These are phyloP conservation scores for Salinomyces thailandicus DNA, from an alignment of 2,329 filamentous ascomycete species.

Conservation along the genomic window DNA sequence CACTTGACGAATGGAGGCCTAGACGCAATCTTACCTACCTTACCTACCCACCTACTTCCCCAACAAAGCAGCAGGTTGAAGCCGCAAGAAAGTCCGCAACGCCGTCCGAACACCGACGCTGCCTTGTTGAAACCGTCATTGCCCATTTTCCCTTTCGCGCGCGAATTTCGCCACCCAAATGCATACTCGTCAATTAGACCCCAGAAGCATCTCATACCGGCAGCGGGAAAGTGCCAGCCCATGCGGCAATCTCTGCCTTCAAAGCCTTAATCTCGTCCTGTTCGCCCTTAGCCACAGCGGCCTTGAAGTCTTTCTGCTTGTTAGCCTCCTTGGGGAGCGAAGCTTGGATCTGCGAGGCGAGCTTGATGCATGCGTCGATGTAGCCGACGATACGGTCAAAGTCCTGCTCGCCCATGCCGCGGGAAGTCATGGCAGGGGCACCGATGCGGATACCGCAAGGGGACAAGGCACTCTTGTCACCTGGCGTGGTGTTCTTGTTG, in stretches of 20 bases:
- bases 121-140: background rate
- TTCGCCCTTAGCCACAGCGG: slow-evolving; percentile 69
- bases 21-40: too few species aligned
- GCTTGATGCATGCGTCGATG: slow-evolving; percentile 80
- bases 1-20: too few species aligned
- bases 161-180: background rate
- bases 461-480: slow-evolving; percentile 92
- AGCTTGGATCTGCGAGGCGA: slow-evolving; percentile 79
- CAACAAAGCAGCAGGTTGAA: slow-evolving; percentile 3
- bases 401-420: slow-evolving; percentile 85
- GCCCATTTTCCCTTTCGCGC: background rate
- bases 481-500: slow-evolving; percentile 99
- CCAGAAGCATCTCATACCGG: slow-evolving; percentile 48
- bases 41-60: too few species aligned
- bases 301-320: slow-evolving; percentile 99
- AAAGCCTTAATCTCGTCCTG: slow-evolving; percentile 63
- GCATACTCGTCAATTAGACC: background rate
- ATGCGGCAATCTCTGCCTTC: slow-evolving; percentile 78
- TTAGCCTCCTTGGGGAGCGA: slow-evolving; percentile 90
- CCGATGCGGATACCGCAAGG: slow-evolving; percentile 93
- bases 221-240: slow-evolving; percentile 85
- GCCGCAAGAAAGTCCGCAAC: background rate
- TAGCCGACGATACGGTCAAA: slow-evolving; percentile 84
- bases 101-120: slow-evolving; percentile 6
- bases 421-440: slow-evolving; percentile 92